Percentiles rank a stretch among this genome's conserved stretches.
These are phyloP conservation scores for Chrysoporthe cubensis DNA, from an alignment of 2,329 filamentous ascomycete genomes.

Conservation along the genomic window DNA sequence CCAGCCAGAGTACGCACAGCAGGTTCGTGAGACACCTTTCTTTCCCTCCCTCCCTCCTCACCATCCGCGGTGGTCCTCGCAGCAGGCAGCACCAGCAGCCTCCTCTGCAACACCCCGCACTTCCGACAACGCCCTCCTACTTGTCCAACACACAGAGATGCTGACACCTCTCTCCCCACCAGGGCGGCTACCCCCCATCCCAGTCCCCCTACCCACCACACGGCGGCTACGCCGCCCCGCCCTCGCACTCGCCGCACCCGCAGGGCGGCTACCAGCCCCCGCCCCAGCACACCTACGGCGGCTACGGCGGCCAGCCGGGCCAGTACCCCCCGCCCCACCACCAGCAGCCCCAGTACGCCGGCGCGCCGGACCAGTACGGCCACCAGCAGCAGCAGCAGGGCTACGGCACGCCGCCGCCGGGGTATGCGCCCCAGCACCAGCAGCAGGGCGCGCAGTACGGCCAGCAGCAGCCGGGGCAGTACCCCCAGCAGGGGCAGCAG, in stretches of 20 bases:
- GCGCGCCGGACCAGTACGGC: constrained; percentile 23
- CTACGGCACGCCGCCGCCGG: constrained; percentile 29
- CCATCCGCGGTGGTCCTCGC: no score
- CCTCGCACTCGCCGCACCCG: constrained; percentile 31
- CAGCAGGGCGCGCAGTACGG: constrained; percentile 10
- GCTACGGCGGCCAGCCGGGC: constrained; percentile 18
- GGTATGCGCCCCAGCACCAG: constrained; percentile 1
- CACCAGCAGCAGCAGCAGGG: background rate
- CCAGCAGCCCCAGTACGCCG: constrained; percentile 35
- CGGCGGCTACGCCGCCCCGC: constrained; percentile 28
- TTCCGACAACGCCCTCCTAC: constrained; percentile 28
- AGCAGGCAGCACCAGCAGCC: background rate
- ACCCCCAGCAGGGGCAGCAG: background rate
- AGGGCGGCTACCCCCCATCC: constrained; percentile 23
- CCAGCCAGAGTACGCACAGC: constrained; percentile 33
- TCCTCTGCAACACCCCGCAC: background rate
- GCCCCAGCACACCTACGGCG: constrained; percentile 30
- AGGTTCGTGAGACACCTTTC: constrained; percentile 28
- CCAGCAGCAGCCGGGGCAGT: constrained; percentile 24
- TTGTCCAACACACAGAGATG: constrained; percentile 25
- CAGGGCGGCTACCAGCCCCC: constrained; percentile 32
- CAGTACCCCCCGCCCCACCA: constrained; percentile 2
- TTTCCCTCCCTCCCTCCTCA: background rate
- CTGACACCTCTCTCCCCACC: constrained; percentile 32
- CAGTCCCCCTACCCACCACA: constrained; percentile 25